Percentiles rank a stretch among this genome's conserved stretches.
Conservation (phyloP, 331 rosid genomes). For the Pyrus hybrid region DNA sequence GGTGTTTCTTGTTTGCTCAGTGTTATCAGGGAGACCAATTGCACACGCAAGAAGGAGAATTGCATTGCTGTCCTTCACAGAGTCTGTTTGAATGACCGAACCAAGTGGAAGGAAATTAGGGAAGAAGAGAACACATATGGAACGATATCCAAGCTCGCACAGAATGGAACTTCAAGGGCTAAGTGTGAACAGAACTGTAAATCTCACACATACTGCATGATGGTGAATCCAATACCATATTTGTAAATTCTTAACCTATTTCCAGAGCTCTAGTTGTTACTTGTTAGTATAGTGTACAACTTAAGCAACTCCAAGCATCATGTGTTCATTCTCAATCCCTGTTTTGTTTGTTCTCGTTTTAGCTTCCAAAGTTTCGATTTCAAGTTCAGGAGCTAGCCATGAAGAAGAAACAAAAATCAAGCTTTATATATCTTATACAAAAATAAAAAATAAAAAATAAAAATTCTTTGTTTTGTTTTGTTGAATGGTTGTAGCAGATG, state of each 20-base stretch:
- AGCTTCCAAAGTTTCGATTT: constrained; percentile 16
- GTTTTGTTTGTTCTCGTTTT: constrained; percentile 44
- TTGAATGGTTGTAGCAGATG: not conserved
- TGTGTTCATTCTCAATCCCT: constrained; percentile 14
- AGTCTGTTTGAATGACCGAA: constrained; percentile 53
- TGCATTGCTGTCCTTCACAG: constrained; percentile 63
- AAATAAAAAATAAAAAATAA: no score
- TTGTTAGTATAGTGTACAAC: not conserved
- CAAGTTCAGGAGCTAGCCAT: constrained; percentile 28
- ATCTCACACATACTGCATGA: constrained; percentile 82
- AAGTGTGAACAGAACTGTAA: constrained; percentile 72
- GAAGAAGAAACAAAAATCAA: constrained; percentile 29
- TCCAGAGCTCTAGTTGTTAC: not conserved
- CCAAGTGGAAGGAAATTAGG: constrained; percentile 67
- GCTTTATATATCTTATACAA: not conserved
- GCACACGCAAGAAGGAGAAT: constrained; percentile 79
- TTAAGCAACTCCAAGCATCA: constrained; percentile 6
- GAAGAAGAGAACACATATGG: constrained; percentile 67
- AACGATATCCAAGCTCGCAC: constrained; percentile 64
- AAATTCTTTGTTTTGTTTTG: not conserved
- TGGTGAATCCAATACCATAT: not conserved
- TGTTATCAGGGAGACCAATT: constrained; percentile 47
- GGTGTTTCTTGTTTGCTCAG: constrained; percentile 60
- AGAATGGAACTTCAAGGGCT: constrained; percentile 87
- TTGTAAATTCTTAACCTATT: constrained; percentile 39